Evolutionary conservation across 495 filamentous ascomycete species (phyloP).

Genomic region (Lasiosphaeria ovina): DNA sequence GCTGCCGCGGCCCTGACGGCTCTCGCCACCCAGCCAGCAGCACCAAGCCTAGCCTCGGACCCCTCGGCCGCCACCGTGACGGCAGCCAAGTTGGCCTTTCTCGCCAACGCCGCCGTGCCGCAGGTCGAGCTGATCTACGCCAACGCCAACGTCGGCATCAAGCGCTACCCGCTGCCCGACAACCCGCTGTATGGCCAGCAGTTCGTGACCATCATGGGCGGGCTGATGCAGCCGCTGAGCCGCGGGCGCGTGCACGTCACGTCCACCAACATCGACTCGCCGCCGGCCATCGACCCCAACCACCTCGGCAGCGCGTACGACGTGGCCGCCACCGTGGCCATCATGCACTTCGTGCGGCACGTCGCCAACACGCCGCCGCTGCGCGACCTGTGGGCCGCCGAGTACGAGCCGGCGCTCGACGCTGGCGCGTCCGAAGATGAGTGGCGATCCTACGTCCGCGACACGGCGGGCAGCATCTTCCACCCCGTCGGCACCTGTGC

Average conservation of each 20-base stretch:
- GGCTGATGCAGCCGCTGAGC: conserved; percentile 43
- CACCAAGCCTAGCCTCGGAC: conserved; percentile 2
- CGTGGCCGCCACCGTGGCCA: conserved; percentile 12
- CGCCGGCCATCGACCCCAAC: conserved; percentile 23
- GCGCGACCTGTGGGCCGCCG: conserved; percentile 14
- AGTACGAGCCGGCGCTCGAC: conserved; percentile 24
- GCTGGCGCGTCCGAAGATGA: conserved; percentile 15
- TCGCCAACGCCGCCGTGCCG: conserved; percentile 20
- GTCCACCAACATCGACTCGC: conserved; percentile 3
- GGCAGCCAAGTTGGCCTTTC: conserved; percentile 14
- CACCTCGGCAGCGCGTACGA: conserved; percentile 28
- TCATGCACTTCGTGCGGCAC: conserved; percentile 17
- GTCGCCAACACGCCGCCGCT: conserved; percentile 19
- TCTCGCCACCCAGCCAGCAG: conserved; percentile 10
- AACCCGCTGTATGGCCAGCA: conserved; percentile 28
- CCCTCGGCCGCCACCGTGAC: conserved; percentile 8
- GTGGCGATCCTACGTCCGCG: conserved; percentile 24
- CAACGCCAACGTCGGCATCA: conserved; percentile 32
- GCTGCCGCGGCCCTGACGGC: conserved; percentile 3
- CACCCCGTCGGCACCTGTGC: conserved; percentile 43
- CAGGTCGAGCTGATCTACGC: conserved; percentile 33
- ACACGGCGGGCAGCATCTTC: conserved; percentile 21
- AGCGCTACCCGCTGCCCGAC: conserved; percentile 30
- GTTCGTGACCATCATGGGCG: conserved; percentile 42
- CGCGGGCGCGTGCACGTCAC: conserved; percentile 53